Evolutionary conservation across 176 grass and related monocot species (phyloP), one percentile per base, ranked within the genome.

Genomic region (Carex cristatella): DNA sequence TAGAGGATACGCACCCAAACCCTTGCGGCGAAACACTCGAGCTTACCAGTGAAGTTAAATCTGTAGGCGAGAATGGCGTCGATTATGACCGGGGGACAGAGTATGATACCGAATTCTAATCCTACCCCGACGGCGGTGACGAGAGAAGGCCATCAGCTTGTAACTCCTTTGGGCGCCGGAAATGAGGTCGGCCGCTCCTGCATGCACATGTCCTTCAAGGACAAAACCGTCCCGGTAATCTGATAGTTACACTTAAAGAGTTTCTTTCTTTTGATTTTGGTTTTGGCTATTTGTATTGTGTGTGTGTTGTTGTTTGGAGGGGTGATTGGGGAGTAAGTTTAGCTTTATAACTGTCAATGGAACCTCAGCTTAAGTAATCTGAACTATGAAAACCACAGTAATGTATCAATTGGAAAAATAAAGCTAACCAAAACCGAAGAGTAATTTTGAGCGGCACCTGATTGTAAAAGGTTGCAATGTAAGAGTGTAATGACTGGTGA

Each of bases 101-200:
- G 4, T 35, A 59, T 62, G 81, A 66, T 31, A 7, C 28, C 58
- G 31, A 55, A 64, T 1, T 66, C 71, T 46, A 85, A 81, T 79
- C 69, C 92, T n/a, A 59, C 54, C 7, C 37, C 62, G 16, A 46
- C 78, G 57, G 49, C 65, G 53, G 87, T 64, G 70, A 76, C 66
- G 1, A 88, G 88, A 69, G 96, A 95, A 80, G 93, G 87, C 6
- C 93, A 98, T 69, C 88, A 88, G 79, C 85, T 98, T 59, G 72
- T 93, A 35, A 98, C 86, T 2, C 96, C 96, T 0, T 73, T 98
- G 65, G 96, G 96, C 15, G 95, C 95, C n/a, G 95, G 95, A 37
- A 93, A 87, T 69, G 96, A 98, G 86, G 93, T 98, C 13, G 96
- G 93, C 80, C 91, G 96, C 42, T 98, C 95, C 89, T 98, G 96